Evolutionary conservation across 148 eudicot species (phyloP).

Genomic region (Pouteria glomerata): DNA sequence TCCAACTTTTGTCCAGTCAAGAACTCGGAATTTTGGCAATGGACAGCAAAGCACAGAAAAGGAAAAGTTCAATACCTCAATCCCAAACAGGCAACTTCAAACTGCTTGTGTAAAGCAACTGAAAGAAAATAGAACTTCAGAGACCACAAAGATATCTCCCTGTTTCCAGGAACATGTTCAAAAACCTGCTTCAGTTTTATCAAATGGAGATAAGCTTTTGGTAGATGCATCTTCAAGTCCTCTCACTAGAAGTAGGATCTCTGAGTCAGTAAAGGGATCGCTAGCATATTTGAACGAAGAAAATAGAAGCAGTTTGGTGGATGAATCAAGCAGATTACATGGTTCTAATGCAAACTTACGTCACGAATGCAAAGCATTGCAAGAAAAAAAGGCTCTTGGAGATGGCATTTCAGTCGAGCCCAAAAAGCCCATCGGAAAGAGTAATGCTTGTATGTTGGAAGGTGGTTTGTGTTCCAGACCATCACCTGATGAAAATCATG

Average conservation of each 20-base stretch:
- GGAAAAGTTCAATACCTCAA: neutral
- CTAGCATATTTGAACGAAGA: neutral
- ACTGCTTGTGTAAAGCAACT: conserved; percentile 3
- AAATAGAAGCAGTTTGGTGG: conserved; percentile 3
- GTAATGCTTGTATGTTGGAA: conserved; percentile 14
- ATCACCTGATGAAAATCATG: conserved; percentile 4
- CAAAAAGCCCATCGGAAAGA: conserved; percentile 8
- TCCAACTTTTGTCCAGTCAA: conserved; percentile 11
- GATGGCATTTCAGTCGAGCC: neutral
- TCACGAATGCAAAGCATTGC: conserved; percentile 1
- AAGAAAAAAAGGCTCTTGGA: conserved; percentile 7
- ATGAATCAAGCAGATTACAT: conserved; percentile 7
- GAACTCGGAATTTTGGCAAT: conserved; percentile 3
- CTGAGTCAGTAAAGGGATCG: neutral
- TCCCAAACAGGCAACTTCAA: conserved; percentile 8
- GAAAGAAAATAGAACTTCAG: neutral
- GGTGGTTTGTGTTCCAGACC: conserved; percentile 11
- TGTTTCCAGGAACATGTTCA: neutral
- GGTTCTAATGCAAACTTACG: conserved; percentile 1
- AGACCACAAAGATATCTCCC: neutral
- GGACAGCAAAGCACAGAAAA: conserved; percentile 8
- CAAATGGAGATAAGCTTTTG: neutral
- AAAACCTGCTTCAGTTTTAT: conserved; percentile 5
- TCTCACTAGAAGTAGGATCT: neutral
- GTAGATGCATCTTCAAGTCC: neutral